Evolutionary conservation across 306 rosid species (phyloP).

Genomic region (Trifolium pratense): DNA sequence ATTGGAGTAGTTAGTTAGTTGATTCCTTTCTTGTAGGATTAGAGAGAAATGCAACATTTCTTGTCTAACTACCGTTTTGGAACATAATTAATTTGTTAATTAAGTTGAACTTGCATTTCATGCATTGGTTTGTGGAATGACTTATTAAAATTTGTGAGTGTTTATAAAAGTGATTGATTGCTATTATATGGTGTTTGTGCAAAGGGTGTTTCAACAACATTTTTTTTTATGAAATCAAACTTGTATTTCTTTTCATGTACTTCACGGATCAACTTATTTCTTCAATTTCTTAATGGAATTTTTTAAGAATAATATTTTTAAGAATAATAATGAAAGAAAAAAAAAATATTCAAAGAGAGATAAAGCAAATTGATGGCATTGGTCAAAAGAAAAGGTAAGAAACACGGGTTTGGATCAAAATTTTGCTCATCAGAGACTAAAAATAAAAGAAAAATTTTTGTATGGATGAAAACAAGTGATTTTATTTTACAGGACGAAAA

Average conservation of each 20-base stretch:
- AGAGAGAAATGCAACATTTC: constrained; percentile 53
- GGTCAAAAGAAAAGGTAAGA: too few relatives aligned
- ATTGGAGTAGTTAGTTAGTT: constrained; percentile 45
- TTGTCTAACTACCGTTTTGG: constrained; percentile 66
- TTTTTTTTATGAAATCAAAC: neutral
- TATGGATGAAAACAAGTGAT: too few relatives aligned
- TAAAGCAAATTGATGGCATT: too few relatives aligned
- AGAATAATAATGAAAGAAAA: neutral
- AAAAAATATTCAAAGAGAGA: neutral
- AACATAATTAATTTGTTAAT: constrained; percentile 47
- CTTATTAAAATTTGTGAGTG: neutral
- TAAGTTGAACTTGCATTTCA: constrained; percentile 44
- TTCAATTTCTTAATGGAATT: neutral
- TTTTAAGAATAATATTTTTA: neutral
- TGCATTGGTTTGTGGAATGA: constrained; percentile 32
- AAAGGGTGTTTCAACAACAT: neutral
- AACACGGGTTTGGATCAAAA: too few relatives aligned
- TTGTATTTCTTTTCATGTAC: neutral
- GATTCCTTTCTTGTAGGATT: constrained; percentile 44
- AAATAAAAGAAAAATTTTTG: too few relatives aligned
- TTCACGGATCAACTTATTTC: neutral
- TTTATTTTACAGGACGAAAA: too few relatives aligned
- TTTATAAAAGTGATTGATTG: constrained; percentile 6
- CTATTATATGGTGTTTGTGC: constrained; percentile 1
- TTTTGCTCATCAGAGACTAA: too few relatives aligned